Percentiles rank a stretch among this genome's conserved stretches.
Conservation (phyloP, 2,329 filamentous ascomycete species). For the Colletotrichum cuscutae region DNA sequence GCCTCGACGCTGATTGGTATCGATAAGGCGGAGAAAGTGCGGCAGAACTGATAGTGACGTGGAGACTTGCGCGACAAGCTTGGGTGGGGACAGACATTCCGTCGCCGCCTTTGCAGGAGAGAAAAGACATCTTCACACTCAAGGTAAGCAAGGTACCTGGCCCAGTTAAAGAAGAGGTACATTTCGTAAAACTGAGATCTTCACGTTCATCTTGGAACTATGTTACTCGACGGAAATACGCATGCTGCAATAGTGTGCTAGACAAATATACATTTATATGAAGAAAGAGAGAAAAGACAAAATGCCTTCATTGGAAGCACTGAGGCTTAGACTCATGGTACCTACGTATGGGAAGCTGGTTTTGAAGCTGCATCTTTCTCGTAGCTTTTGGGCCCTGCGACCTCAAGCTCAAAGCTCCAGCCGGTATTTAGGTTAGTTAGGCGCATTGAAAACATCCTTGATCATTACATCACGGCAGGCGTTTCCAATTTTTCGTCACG, state of each 20-base stretch:
- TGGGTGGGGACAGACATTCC: background rate
- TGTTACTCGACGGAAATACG: no score
- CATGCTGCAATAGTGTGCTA: no score
- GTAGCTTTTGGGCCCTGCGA: background rate
- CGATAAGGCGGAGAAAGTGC: constrained; percentile 28
- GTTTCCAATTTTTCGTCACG: background rate
- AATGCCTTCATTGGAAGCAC: no score
- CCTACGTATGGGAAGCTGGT: background rate
- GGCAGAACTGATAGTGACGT: constrained; percentile 33
- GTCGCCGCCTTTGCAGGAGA: constrained; percentile 9
- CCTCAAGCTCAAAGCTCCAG: constrained; percentile 4
- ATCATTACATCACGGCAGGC: background rate
- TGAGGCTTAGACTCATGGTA: background rate
- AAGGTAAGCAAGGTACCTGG: background rate
- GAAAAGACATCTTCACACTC: background rate
- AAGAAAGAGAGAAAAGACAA: no score
- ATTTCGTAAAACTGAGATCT: no score
- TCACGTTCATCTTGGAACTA: no score
- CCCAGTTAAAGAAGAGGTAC: no score
- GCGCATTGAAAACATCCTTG: background rate
- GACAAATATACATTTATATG: no score
- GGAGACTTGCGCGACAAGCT: constrained; percentile 12
- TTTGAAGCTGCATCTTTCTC: background rate
- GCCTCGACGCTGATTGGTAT: constrained; percentile 17
- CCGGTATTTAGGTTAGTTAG: background rate